These are phyloP conservation scores for Nakaseomyces delphensis DNA, from an alignment of 1,139 yeast species.

Conservation along the genomic window DNA sequence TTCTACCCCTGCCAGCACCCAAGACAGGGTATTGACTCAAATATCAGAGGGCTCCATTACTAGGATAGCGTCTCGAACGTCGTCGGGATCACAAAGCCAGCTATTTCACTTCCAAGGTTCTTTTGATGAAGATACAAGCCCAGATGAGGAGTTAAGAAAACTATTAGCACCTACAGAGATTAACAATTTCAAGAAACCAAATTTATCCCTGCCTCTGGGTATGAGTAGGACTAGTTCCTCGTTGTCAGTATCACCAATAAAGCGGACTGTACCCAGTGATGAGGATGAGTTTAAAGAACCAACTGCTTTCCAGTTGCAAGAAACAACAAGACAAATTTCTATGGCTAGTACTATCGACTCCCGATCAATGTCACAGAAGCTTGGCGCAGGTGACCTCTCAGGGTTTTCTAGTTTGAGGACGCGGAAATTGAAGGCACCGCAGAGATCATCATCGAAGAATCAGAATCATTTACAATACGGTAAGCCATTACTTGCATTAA, in stretches of 20 bases:
- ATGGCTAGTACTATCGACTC: constrained; percentile 12
- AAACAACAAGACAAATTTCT: constrained; percentile 11
- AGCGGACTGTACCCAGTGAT: not conserved
- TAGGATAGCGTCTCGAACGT: constrained; percentile 1
- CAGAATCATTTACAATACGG: constrained; percentile 5
- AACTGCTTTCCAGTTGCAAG: constrained; percentile 12
- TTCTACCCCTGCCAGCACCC: not conserved
- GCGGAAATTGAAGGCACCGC: constrained; percentile 2
- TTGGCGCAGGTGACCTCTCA: not conserved
- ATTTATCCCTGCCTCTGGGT: constrained; percentile 11
- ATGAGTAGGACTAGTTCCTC: constrained; percentile 10
- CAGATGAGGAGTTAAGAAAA: constrained; percentile 19
- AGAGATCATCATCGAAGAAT: not conserved
- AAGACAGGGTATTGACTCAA: not conserved
- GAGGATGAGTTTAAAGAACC: constrained; percentile 11
- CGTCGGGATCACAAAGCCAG: not conserved
- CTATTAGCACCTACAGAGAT: constrained; percentile 19
- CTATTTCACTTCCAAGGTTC: constrained; percentile 27
- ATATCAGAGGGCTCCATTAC: not conserved
- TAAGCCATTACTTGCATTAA: constrained; percentile 16
- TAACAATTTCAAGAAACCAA: constrained; percentile 21
- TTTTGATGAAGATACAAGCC: constrained; percentile 25
- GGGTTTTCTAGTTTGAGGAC: not conserved
- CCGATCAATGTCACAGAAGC: not conserved
- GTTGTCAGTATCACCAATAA: constrained; percentile 5